These are phyloP conservation scores for Caloboletus inedulis DNA, from an alignment of 1,284 basidiomycete species.

Conservation along the genomic window DNA sequence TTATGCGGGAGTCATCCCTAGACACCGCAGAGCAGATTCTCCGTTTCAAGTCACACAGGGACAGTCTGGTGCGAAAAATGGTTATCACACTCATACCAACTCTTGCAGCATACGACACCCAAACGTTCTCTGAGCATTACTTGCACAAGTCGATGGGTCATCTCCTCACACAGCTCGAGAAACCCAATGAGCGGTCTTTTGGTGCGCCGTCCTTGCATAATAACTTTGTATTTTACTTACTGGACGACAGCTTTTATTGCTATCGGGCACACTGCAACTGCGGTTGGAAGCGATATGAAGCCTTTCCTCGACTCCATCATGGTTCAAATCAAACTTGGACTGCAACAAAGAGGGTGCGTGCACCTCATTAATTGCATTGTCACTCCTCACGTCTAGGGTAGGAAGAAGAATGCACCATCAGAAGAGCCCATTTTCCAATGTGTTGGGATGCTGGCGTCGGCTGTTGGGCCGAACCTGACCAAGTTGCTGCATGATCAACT, in stretches of 20 bases:
- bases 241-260: slow-evolving; percentile 79
- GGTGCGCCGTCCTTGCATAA: slow-evolving; percentile 44
- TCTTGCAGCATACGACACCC: slow-evolving; percentile 90
- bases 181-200: slow-evolving; percentile 85
- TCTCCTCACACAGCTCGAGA: slow-evolving; percentile 84
- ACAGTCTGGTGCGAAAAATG: slow-evolving; percentile 84
- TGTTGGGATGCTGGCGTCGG: slow-evolving; percentile 91
- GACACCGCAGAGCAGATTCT: slow-evolving; percentile 92
- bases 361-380: slow-evolving; percentile 3
- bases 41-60: slow-evolving; percentile 84
- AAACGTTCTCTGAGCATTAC: slow-evolving; percentile 86
- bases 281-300: slow-evolving; percentile 94
- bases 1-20: slow-evolving; percentile 90
- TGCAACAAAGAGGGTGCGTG: slow-evolving; percentile 80
- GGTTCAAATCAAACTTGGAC: slow-evolving; percentile 83
- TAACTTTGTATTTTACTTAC: slow-evolving; percentile 8
- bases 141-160: slow-evolving; percentile 92
- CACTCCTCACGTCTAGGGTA: slow-evolving; percentile 33
- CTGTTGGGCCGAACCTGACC: slow-evolving; percentile 95
- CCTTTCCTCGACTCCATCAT: slow-evolving; percentile 94
- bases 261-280: slow-evolving; percentile 92
- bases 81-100: slow-evolving; percentile 93
- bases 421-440: slow-evolving; percentile 99
- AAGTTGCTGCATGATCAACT: slow-evolving; percentile 95
- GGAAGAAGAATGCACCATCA: slow-evolving; percentile 89